Conservation (phyloP, 306 rosid genomes). For the Medicago ruthenica region DNA sequence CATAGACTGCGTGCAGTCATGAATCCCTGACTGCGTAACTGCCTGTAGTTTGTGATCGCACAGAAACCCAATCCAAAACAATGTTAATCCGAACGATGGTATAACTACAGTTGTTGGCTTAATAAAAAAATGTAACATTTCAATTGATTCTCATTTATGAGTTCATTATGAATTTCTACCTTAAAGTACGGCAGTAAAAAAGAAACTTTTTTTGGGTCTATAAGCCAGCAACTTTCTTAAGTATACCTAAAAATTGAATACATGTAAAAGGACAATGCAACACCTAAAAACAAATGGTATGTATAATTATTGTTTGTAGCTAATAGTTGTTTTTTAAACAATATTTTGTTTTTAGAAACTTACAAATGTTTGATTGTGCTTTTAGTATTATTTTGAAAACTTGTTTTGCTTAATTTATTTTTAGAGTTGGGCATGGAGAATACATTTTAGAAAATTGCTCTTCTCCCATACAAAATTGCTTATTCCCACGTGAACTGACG, state of each 20-base stretch:
- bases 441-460: too few relatives aligned
- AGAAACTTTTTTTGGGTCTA: background rate
- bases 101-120: background rate
- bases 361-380: background rate
- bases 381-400: too few relatives aligned
- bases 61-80: too few relatives aligned
- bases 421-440: too few relatives aligned
- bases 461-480: too few relatives aligned
- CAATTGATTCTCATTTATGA: background rate
- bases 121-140: background rate
- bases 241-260: background rate
- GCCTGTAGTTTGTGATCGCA: too few relatives aligned
- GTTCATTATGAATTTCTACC: background rate
- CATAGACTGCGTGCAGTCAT: too few relatives aligned
- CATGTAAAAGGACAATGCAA: background rate
- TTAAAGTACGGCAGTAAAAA: background rate
- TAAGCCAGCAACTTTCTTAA: background rate
- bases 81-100: conserved; percentile 8
- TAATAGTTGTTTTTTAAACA: background rate
- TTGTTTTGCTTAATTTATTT: too few relatives aligned
- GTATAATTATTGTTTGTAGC: background rate
- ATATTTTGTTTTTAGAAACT: too few relatives aligned
- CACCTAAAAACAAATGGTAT: background rate
- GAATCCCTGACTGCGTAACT: too few relatives aligned
- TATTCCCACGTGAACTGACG: too few relatives aligned